These are phyloP conservation scores for Populus hybrid DNA, from an alignment of 441 rosid species.

Conservation along the genomic window DNA sequence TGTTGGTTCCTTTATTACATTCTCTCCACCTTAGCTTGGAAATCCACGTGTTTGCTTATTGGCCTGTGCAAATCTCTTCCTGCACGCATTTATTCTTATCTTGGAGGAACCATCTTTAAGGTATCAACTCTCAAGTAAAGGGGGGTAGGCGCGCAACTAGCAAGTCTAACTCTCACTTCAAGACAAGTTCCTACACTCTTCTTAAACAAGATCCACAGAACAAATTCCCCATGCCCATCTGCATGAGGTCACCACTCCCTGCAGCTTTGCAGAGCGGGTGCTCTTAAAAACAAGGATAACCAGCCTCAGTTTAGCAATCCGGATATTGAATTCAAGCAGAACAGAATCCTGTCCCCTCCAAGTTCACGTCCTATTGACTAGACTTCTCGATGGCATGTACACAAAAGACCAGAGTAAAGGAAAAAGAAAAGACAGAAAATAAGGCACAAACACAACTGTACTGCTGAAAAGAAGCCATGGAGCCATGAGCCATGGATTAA, in stretches of 20 bases:
- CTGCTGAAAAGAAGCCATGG: conserved; percentile 21
- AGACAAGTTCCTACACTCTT: conserved; percentile 7
- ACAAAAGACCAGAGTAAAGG: conserved; percentile 14
- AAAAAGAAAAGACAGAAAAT: conserved; percentile 4
- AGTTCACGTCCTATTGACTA: conserved; percentile 18
- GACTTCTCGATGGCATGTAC: conserved; percentile 37
- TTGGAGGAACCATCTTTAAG: conserved; percentile 20
- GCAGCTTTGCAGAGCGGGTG: conserved; percentile 13
- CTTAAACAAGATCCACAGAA: not conserved
- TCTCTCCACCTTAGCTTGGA: conserved; percentile 12
- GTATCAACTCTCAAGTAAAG: conserved; percentile 17
- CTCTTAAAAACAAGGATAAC: conserved; percentile 16
- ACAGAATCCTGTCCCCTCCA: conserved; percentile 24
- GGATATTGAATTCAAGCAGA: conserved; percentile 24
- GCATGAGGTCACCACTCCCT: conserved; percentile 13
- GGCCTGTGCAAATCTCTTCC: conserved; percentile 15
- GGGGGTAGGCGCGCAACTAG: conserved; percentile 11
- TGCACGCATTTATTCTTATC: conserved; percentile 24
- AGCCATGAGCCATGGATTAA: not conserved
- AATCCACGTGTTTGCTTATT: conserved; percentile 13
- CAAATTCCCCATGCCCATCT: conserved; percentile 11
- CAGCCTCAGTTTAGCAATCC: conserved; percentile 17
- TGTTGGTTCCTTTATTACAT: conserved; percentile 27
- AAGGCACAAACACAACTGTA: conserved; percentile 27
- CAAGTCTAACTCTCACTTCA: conserved; percentile 2